Evolutionary conservation across 2,329 filamentous ascomycete species (phyloP).

Genomic region (Ophiostoma triangulosporum): DNA sequence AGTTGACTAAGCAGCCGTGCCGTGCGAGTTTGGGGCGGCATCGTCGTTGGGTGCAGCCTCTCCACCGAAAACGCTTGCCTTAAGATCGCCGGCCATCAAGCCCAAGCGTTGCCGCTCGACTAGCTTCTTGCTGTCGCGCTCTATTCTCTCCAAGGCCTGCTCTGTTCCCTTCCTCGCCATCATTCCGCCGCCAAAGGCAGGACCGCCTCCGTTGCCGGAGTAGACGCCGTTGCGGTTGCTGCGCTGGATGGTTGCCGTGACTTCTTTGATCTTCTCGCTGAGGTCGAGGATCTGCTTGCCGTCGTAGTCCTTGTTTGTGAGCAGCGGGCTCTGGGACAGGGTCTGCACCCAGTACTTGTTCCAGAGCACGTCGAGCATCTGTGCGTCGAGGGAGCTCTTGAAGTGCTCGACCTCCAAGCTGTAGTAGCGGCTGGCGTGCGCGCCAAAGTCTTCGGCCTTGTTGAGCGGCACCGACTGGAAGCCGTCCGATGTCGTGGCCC

Average conservation of each 20-base stretch:
- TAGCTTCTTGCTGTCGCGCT: slow-evolving; percentile 47
- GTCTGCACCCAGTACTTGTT: slow-evolving; percentile 99
- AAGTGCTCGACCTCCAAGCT: slow-evolving; percentile 82
- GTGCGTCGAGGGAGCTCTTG: slow-evolving; percentile 81
- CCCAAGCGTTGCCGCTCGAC: slow-evolving; percentile 50
- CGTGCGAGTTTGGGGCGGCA: not conserved
- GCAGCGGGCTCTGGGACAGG: slow-evolving; percentile 75
- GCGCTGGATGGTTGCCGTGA: slow-evolving; percentile 29
- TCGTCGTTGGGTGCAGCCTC: not conserved
- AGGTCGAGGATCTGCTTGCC: slow-evolving; percentile 88
- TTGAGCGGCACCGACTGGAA: slow-evolving; percentile 74
- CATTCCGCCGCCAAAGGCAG: slow-evolving; percentile 16
- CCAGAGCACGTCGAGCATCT: slow-evolving; percentile 81
- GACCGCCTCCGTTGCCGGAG: slow-evolving; percentile 17
- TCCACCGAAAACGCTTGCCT: slow-evolving; percentile 43
- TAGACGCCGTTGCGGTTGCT: slow-evolving; percentile 16
- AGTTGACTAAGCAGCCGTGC: not conserved
- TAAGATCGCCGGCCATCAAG: slow-evolving; percentile 47
- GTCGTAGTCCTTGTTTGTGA: slow-evolving; percentile 84
- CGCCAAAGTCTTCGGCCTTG: slow-evolving; percentile 92
- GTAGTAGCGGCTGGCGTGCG: slow-evolving; percentile 84
- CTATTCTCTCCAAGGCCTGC: slow-evolving; percentile 43
- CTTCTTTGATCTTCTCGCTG: slow-evolving; percentile 64
- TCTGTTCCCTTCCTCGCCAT: slow-evolving; percentile 23
- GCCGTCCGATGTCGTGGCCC: slow-evolving; percentile 34